These are phyloP conservation scores for Fusarium udum DNA, from an alignment of 2,329 filamentous ascomycete species.

Conservation along the genomic window DNA sequence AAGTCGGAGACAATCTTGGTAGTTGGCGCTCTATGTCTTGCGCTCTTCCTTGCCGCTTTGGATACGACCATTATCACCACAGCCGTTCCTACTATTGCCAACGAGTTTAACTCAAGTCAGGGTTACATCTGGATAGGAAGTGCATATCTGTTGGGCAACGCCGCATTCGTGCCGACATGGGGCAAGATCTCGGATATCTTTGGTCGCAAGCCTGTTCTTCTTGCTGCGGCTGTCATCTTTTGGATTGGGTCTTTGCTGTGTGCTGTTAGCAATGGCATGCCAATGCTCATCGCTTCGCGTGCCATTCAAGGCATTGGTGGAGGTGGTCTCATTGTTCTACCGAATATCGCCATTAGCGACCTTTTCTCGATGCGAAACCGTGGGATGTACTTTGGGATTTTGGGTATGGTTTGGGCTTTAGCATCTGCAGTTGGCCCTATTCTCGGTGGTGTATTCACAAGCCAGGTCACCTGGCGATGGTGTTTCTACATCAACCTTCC, in stretches of 20 bases:
- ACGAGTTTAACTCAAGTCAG: constrained; percentile 69
- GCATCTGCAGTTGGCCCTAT: constrained; percentile 73
- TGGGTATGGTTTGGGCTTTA: constrained; percentile 70
- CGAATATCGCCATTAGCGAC: constrained; percentile 68
- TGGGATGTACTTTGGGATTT: constrained; percentile 62
- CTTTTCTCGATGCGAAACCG: constrained; percentile 62
- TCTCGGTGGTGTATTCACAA: constrained; percentile 74
- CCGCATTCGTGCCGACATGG: constrained; percentile 75
- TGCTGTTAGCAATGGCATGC: constrained; percentile 59
- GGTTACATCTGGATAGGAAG: constrained; percentile 84
- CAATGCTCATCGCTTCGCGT: constrained; percentile 63
- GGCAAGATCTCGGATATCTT: constrained; percentile 69
- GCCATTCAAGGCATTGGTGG: constrained; percentile 67
- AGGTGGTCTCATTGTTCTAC: constrained; percentile 66
- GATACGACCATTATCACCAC: constrained; percentile 73
- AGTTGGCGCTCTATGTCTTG: constrained; percentile 54
- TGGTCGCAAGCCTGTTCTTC: constrained; percentile 64
- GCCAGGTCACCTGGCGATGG: constrained; percentile 73
- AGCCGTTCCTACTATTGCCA: constrained; percentile 71
- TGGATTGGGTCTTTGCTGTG: constrained; percentile 64
- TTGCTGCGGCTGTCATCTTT: constrained; percentile 62
- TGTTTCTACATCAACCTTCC: constrained; percentile 74
- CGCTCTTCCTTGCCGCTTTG: constrained; percentile 64
- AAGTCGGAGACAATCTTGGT: constrained; percentile 52
- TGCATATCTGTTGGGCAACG: constrained; percentile 76